These are phyloP conservation scores for Candida khao-thaluensis DNA, from an alignment of 805 yeast genomes.

Conservation along the genomic window DNA sequence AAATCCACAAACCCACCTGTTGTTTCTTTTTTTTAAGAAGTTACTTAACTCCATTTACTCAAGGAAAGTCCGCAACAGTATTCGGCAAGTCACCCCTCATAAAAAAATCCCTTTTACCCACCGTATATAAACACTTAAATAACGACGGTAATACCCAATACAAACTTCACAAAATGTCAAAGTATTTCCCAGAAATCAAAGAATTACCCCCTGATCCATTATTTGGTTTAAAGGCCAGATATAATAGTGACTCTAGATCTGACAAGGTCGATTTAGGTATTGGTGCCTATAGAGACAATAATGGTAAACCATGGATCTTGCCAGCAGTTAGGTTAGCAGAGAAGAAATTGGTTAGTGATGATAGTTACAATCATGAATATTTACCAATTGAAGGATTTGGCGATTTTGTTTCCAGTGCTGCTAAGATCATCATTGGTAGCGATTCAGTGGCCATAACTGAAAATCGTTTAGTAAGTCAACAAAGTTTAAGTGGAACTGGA, in stretches of 20 bases:
- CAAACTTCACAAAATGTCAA: no score
- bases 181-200: constrained; percentile 48
- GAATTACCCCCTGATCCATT: constrained; percentile 84
- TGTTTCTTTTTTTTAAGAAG: background rate
- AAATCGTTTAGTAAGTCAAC: constrained; percentile 58
- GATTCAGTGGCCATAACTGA: constrained; percentile 53
- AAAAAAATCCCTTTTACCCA: constrained; percentile 5
- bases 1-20: no score
- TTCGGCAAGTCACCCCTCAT: constrained; percentile 4
- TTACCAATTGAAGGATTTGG: constrained; percentile 77
- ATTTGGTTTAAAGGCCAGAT: constrained; percentile 76
- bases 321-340: constrained; percentile 74
- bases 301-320: constrained; percentile 69
- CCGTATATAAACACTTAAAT: constrained; percentile 5
- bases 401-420: constrained; percentile 66
- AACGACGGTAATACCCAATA: no score
- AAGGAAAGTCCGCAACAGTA: constrained; percentile 6
- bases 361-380: constrained; percentile 80
- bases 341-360: constrained; percentile 53
- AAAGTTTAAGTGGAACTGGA: constrained; percentile 84
- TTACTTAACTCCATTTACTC: constrained; percentile 5
- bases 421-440: constrained; percentile 68
- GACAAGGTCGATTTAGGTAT: constrained; percentile 83
- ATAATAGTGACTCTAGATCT: constrained; percentile 52
- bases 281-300: constrained; percentile 73